A percentile compares a stretch with the other conserved stretches of the same genome.
phyloP scores from a whole-genome alignment of 2,329 filamentous ascomycete species.

The Aspergillus puulaauensis region DNA sequence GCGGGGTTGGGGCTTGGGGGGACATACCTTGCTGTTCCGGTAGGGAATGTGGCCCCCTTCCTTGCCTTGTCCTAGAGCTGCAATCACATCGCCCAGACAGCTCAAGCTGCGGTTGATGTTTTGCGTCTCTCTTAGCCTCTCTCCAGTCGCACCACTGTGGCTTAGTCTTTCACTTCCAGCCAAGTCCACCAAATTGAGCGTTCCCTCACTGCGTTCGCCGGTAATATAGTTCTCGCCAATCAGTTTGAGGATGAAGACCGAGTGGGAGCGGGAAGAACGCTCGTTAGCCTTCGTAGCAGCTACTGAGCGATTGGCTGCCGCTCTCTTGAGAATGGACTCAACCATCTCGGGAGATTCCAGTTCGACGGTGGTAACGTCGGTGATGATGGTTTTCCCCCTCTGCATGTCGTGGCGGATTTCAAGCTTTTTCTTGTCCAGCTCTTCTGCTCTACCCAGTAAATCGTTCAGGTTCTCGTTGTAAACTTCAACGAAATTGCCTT shows the following conservation, averaged over 20 bases:
- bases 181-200: conserved; percentile 91
- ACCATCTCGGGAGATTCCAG: conserved; percentile 80
- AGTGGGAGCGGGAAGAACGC: conserved; percentile 89
- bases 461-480: conserved; percentile 98
- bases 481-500: conserved; percentile 93
- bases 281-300: conserved; percentile 98
- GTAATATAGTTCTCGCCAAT: conserved; percentile 69
- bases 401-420: conserved; percentile 84
- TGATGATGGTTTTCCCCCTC: conserved; percentile 77
- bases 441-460: conserved; percentile 70
- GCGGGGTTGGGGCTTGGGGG: not conserved
- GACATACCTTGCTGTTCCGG: conserved; percentile 82
- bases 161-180: conserved; percentile 90
- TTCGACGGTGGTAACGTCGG: conserved; percentile 73
- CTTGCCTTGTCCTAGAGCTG: conserved; percentile 80
- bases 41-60: conserved; percentile 83
- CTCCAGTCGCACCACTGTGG: conserved; percentile 81
- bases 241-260: conserved; percentile 83
- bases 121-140: conserved; percentile 88
- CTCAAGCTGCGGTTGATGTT: conserved; percentile 96
- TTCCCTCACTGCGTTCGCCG: conserved; percentile 83
- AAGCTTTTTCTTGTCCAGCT: conserved; percentile 76
- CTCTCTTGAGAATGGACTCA: conserved; percentile 74
- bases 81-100: conserved; percentile 91
- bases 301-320: conserved; percentile 83